Conservation (phyloP, 352 stramenopile species). For the Phytophthora europaea region DNA sequence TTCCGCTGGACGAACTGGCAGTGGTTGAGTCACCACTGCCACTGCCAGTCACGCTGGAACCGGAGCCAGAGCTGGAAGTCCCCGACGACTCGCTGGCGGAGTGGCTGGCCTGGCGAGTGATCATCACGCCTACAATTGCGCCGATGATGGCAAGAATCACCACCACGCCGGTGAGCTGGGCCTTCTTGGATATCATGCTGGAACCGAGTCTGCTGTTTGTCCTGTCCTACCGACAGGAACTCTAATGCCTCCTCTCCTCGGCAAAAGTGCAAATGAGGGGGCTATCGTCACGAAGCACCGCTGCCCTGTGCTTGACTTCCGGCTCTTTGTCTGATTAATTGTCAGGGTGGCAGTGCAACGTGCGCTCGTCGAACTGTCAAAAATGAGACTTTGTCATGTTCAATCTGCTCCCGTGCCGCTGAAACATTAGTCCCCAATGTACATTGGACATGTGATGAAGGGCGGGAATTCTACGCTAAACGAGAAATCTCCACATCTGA, state of each 20-base stretch:
- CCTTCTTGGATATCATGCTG: constrained; percentile 50
- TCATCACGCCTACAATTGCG: constrained; percentile 56
- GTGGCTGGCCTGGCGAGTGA: constrained; percentile 32
- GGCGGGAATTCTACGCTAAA: not conserved
- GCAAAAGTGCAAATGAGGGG: constrained; percentile 44
- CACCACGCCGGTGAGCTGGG: constrained; percentile 49
- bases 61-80: constrained; percentile 27
- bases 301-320: constrained; percentile 5
- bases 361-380: constrained; percentile 1
- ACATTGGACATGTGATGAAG: not conserved
- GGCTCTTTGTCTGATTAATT: constrained; percentile 33
- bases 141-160: constrained; percentile 58
- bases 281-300: constrained; percentile 10
- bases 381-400: constrained; percentile 13
- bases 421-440: not conserved
- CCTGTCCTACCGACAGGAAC: constrained; percentile 24
- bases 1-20: constrained; percentile 33
- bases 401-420: not conserved
- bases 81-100: constrained; percentile 41
- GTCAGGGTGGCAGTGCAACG: constrained; percentile 4
- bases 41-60: constrained; percentile 8
- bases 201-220: constrained; percentile 21
- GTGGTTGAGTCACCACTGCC: constrained; percentile 17
- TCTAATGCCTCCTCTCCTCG: constrained; percentile 30
- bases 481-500: constrained; percentile 27